phyloP scores from a whole-genome alignment of 768 basidiomycete genomes.

The Russula brevipes region DNA sequence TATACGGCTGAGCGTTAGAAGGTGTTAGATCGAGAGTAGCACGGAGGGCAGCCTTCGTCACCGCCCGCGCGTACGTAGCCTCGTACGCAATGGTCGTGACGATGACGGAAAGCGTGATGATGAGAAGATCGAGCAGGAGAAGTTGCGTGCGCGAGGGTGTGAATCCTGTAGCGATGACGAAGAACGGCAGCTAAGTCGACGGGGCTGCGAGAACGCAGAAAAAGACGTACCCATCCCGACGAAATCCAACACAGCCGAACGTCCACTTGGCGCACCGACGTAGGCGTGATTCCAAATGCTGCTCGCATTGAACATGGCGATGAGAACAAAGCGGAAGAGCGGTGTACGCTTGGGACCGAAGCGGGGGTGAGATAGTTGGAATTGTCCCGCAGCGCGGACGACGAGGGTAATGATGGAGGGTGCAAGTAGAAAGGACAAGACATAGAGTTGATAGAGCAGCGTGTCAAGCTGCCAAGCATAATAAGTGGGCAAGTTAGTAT shows the following conservation, averaged over 20 bases:
- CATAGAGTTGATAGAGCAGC: conserved; percentile 66
- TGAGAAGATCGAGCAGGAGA: conserved; percentile 60
- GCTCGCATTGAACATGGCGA: conserved; percentile 53
- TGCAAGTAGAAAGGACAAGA: conserved; percentile 71
- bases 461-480: conserved; percentile 51
- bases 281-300: conserved; percentile 59
- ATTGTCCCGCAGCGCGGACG: conserved; percentile 54
- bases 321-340: conserved; percentile 58
- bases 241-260: conserved; percentile 68
- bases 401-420: conserved; percentile 56
- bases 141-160: conserved; percentile 66
- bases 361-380: conserved; percentile 60
- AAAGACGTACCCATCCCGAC: conserved; percentile 62
- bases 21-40: conserved; percentile 35
- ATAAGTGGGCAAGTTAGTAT: conserved; percentile 19
- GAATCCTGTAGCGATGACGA: conserved; percentile 23
- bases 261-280: conserved; percentile 49
- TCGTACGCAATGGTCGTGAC: conserved; percentile 69
- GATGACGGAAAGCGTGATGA: conserved; percentile 59
- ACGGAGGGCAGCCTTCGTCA: conserved; percentile 33
- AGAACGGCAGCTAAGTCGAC: not conserved
- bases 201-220: not conserved
- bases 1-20: conserved; percentile 29
- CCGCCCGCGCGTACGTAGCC: conserved; percentile 41
- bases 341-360: conserved; percentile 60